These are phyloP conservation scores for Macrolepiota albuminosa DNA, from an alignment of 768 basidiomycete genomes.

Conservation along the genomic window DNA sequence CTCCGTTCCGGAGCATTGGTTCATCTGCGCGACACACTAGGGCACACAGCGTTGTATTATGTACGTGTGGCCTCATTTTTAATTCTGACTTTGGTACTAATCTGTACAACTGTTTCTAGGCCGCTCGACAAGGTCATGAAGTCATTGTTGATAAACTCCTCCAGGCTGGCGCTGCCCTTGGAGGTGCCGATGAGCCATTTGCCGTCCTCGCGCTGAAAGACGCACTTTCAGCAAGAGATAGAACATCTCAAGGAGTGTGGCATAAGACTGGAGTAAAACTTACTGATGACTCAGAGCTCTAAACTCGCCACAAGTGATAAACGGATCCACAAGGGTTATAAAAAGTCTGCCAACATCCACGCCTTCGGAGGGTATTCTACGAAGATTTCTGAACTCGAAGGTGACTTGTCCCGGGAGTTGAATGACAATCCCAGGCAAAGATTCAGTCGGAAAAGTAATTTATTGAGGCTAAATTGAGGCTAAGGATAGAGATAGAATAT, in stretches of 20 bases:
- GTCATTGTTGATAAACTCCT: constrained; percentile 59
- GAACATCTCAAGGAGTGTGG: constrained; percentile 48
- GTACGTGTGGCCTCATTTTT: constrained; percentile 26
- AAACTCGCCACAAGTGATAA: not conserved
- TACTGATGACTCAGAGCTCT: not conserved
- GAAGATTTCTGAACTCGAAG: not conserved
- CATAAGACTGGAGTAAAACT: constrained; percentile 40
- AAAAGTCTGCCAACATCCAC: not conserved
- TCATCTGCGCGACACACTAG: constrained; percentile 73
- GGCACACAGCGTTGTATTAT: constrained; percentile 83
- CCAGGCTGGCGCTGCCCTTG: constrained; percentile 70
- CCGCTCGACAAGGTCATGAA: constrained; percentile 67
- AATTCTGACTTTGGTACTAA: not conserved
- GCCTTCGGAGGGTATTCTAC: not conserved
- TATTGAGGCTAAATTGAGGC: not conserved
- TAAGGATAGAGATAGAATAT: not conserved
- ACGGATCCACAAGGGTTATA: not conserved
- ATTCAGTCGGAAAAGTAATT: not conserved
- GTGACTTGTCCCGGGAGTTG: not conserved
- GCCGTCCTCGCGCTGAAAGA: constrained; percentile 40
- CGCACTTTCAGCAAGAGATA: constrained; percentile 35
- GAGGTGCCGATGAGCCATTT: constrained; percentile 64
- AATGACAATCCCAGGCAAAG: not conserved
- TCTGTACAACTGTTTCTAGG: constrained; percentile 36
- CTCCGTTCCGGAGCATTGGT: constrained; percentile 76